Base-by-base conservation (phyloP, 129 eudicot genomes). In the Artemisia annua region DNA sequence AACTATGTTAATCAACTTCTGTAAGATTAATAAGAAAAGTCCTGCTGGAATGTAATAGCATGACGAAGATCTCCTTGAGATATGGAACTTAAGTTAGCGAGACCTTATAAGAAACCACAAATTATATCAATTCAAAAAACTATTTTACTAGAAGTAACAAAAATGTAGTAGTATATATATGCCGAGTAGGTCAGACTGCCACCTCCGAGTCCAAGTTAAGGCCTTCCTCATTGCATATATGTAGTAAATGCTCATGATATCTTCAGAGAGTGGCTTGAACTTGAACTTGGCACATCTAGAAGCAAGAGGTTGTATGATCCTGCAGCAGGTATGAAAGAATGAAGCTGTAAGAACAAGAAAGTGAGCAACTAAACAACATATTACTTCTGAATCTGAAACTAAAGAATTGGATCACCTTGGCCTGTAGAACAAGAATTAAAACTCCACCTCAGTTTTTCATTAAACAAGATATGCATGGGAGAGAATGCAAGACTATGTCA, bases 231-330 rank as follows among this genome's bases (percentile, higher is more conserved):
- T 73, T 61, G 87, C 96, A 90, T 17, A 94, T 90, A 73, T 90
- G 88, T 20, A 78, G 74, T 71, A 94, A 69, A 60, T 66, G 80
- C 59, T 94, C 99, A 90, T 90, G 69, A 88, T 82, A 52, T 94
- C 99, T 75, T 88, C 93, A 10, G 97, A 74, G 48, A 90, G 96
- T 35, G 99, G 96, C 81, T 94, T 94, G 72, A 94, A 94, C 82
- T 97, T 90, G 77, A 94, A 94, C 54, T 94, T 94, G 49, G 99
- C 97, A 85, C 99, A 94, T 85, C 97, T 90, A 28, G 99, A 94
- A 81, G 99, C 97, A 76, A 94, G 93, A n/a, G 99, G 99, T 69
- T 90, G 97, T 78, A 94, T 94, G 74, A 94, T 94, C 87, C 97
- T 94, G 81, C 54, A 64, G 57, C 56, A 20, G 56, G 80, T 51